Evolutionary conservation across 441 rosid species (phyloP), one percentile per base, ranked within the genome.

Genomic region (Populus hybrid): DNA sequence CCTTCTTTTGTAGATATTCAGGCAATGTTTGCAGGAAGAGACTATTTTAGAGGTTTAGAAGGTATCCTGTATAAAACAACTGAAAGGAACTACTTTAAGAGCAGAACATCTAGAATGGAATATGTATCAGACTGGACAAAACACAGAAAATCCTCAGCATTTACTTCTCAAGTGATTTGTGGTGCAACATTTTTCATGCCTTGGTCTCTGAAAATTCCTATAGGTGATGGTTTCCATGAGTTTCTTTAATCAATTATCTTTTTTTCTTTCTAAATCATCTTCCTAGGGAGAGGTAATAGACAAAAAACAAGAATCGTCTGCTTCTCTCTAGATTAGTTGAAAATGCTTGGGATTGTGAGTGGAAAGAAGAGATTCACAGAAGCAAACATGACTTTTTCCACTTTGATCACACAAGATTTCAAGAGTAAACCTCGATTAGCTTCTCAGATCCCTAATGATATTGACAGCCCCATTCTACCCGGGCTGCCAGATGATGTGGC

Each of bases 401-500:
- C 74, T 61, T 76, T 76, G 38, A 73, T 72, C 28, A 61, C 74
- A 64, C 85, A 81, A 73, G 81, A 82, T 65, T 83, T 84, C 1
- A 89, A 90, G 70, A 79, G 81, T 80, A 83, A 83, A 77, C 82
- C 28, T 72, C 82, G 33, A 71, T 74, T 81, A 53, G 71, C 86
- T 78, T 82, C 84, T 81, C 77, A 72, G 76, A 81, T 77, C 76
- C 77, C 82, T 77, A 74, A 84, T 74, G 85, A 81, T 73, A 77
- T 82, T 68, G 89, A 78, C 79, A 82, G 81, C 72, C 88, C 90
- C 65, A 79, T 96, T 83, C 82, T 96, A 65, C 97, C 96, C 0
- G 99, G 99, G 76, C 87, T 96, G 79, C 88, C 98, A 18, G 98
- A 94, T 89, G 98, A 96, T 64, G 97, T 96, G 70, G 91, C 98